A percentile compares a stretch with the other conserved stretches of the same genome.
Evolutionary conservation across 2,329 filamentous ascomycete species (phyloP).

Genomic region (Lasiodiplodia hormozganensis): DNA sequence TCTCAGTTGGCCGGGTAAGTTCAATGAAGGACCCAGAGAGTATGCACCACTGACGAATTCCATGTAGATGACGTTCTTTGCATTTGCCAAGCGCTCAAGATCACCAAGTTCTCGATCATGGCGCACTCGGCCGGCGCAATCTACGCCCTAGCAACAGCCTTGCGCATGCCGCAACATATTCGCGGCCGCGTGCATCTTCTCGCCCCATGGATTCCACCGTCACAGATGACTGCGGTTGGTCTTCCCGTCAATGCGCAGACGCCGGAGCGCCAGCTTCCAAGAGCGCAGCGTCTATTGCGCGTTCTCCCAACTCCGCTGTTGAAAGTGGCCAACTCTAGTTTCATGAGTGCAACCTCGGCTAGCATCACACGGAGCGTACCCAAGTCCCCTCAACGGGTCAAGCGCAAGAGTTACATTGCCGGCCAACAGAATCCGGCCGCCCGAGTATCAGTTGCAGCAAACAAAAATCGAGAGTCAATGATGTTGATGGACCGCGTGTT

Average conservation of each 20-base stretch:
- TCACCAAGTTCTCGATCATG: constrained; percentile 94
- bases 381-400: constrained; percentile 36
- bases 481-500: constrained; percentile 58
- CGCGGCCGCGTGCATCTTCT: constrained; percentile 92
- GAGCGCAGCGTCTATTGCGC: constrained; percentile 87
- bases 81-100: constrained; percentile 89
- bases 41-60: constrained; percentile 42
- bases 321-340: constrained; percentile 93
- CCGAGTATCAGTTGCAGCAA: constrained; percentile 37
- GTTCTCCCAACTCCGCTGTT: constrained; percentile 89
- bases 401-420: constrained; percentile 35
- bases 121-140: constrained; percentile 98
- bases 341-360: constrained; percentile 90
- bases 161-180: constrained; percentile 96
- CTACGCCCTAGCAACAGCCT: constrained; percentile 91
- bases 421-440: constrained; percentile 27
- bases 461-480: constrained; percentile 53
- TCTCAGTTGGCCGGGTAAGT: constrained; percentile 88
- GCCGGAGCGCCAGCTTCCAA: constrained; percentile 85
- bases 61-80: constrained; percentile 79
- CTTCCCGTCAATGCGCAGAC: constrained; percentile 72
- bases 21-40: constrained; percentile 35
- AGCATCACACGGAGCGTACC: constrained; percentile 71
- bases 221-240: constrained; percentile 54
- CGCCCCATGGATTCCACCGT: constrained; percentile 96